phyloP scores from a whole-genome alignment of 139 green algal genomes.

The Coccomyxa sp. region DNA sequence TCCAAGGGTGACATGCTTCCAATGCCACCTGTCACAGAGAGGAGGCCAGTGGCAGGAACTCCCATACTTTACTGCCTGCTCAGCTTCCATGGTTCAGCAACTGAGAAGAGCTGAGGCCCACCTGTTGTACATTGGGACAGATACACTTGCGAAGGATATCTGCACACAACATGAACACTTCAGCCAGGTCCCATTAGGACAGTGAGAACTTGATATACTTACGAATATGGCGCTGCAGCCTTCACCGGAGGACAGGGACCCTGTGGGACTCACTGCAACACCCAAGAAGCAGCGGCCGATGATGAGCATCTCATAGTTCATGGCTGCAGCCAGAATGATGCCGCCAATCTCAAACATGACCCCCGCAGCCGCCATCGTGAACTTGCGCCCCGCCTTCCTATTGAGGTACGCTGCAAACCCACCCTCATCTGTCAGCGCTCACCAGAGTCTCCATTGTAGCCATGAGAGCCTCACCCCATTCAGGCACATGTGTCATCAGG shows the following conservation, averaged over 20 bases:
- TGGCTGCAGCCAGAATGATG: constrained; percentile 31
- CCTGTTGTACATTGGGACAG: constrained; percentile 21
- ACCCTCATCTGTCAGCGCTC: neutral
- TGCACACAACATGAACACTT: neutral
- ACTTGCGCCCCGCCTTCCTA: constrained; percentile 27
- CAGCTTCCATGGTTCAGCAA: neutral
- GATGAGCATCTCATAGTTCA: constrained; percentile 49
- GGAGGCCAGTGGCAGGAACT: too few species aligned
- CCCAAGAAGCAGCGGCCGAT: constrained; percentile 52
- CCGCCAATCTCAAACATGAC: constrained; percentile 44
- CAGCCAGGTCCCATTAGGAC: neutral
- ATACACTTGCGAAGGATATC: constrained; percentile 38
- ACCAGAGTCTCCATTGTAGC: too few species aligned
- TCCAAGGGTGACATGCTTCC: too few species aligned
- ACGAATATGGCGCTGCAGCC: neutral
- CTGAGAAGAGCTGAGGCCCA: neutral
- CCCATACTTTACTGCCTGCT: too few species aligned
- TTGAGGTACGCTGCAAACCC: constrained; percentile 9
- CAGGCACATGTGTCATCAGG: too few species aligned
- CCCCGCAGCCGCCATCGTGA: constrained; percentile 42
- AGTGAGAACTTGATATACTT: too few species aligned
- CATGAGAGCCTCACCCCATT: too few species aligned
- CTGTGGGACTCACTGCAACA: constrained; percentile 39
- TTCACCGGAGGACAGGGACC: neutral
- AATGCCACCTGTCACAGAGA: too few species aligned